Evolutionary conservation across 768 basidiomycete species (phyloP).

Genomic region (Chlorophyllum brunneum): DNA sequence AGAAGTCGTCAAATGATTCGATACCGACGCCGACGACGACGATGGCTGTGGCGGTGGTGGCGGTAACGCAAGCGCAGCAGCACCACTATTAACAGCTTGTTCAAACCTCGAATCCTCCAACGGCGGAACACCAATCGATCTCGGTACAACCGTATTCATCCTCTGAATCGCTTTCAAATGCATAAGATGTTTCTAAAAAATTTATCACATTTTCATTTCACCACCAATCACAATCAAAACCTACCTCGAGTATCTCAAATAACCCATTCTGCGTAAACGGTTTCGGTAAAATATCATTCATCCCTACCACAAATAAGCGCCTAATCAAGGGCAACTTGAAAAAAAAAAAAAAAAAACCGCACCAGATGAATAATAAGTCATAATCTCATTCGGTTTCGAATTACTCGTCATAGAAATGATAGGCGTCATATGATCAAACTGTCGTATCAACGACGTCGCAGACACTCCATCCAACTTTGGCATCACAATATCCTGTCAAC

Average conservation of each 20-base stretch:
- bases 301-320: slow-evolving; percentile 40
- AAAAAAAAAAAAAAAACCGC: slow-evolving; percentile 11
- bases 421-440: slow-evolving; percentile 93
- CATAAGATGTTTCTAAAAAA: slow-evolving; percentile 71
- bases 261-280: slow-evolving; percentile 95
- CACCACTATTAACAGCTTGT: slow-evolving; percentile 41
- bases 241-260: slow-evolving; percentile 86
- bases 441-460: slow-evolving; percentile 89
- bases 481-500: slow-evolving; percentile 87
- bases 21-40: slow-evolving; percentile 1
- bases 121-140: slow-evolving; percentile 64
- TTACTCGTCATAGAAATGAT: slow-evolving; percentile 99
- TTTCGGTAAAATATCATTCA: slow-evolving; percentile 97
- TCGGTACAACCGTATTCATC: slow-evolving; percentile 58
- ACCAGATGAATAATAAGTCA: slow-evolving; percentile 84
- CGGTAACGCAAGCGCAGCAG: slow-evolving; percentile 5
- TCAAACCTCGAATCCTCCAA: slow-evolving; percentile 52
- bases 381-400: slow-evolving; percentile 87
- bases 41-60: slow-evolving; percentile 13
- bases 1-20: neutral
- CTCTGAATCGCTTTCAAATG: slow-evolving; percentile 86
- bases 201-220: neutral
- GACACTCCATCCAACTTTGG: slow-evolving; percentile 83
- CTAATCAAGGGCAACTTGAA: too few species aligned
- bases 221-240: neutral